Conservation (phyloP, 371 early-diverging fungal genomes). For the Encephalitozoon cuniculi region DNA sequence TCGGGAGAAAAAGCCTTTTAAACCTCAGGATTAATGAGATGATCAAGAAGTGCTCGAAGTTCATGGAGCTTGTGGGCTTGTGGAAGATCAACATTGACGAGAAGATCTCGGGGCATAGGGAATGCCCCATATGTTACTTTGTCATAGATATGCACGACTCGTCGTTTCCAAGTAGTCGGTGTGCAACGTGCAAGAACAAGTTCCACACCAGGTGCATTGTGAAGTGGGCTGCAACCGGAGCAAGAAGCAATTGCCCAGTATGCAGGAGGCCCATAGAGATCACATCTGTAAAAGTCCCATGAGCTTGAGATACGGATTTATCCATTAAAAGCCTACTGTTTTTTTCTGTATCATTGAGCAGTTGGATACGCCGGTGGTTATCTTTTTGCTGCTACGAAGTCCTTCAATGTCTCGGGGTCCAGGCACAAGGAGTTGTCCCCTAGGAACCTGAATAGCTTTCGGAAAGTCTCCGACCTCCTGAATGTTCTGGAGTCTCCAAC, state of each 20-base stretch:
- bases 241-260: slow-evolving; percentile 48
- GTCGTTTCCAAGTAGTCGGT: slow-evolving; percentile 46
- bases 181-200: slow-evolving; percentile 52
- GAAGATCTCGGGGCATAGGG: slow-evolving; percentile 37
- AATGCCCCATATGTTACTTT: slow-evolving; percentile 60
- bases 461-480: not conserved
- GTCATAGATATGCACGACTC: slow-evolving; percentile 48
- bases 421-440: not conserved
- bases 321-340: not conserved
- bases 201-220: slow-evolving; percentile 53
- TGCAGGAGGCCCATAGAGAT: slow-evolving; percentile 42
- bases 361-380: no score
- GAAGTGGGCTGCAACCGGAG: slow-evolving; percentile 45
- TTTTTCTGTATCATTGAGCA: no score
- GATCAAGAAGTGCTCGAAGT: slow-evolving; percentile 44
- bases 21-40: slow-evolving; percentile 42
- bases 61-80: slow-evolving; percentile 50
- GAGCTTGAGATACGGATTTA: not conserved
- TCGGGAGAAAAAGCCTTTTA: slow-evolving; percentile 14
- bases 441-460: not conserved
- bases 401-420: slow-evolving; percentile 7
- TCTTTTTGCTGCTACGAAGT: not conserved
- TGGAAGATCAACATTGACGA: slow-evolving; percentile 55
- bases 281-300: not conserved
- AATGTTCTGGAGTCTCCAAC: slow-evolving; percentile 66